phyloP scores from a whole-genome alignment of 371 early-diverging fungal species.

The Batrachochytrium dendrobatidis region DNA sequence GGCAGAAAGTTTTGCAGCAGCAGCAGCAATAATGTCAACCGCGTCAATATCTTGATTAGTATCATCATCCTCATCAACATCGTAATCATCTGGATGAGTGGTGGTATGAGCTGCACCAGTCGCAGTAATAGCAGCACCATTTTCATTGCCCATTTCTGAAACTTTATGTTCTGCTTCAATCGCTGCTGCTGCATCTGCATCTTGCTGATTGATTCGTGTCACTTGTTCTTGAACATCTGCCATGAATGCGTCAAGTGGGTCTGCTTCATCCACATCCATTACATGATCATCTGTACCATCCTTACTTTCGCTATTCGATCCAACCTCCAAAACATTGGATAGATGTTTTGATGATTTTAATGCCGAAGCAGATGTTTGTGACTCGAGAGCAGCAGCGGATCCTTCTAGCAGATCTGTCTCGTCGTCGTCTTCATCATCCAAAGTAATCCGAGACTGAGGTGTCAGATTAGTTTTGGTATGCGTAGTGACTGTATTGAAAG shows the following conservation, averaged over 20 bases:
- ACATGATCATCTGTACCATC: conserved; percentile 15
- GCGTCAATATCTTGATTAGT: conserved; percentile 26
- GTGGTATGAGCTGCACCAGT: not conserved
- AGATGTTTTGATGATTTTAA: conserved; percentile 4
- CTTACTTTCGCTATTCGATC: conserved; percentile 6
- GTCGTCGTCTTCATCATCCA: conserved; percentile 7
- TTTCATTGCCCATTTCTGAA: conserved; percentile 8
- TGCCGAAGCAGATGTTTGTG: not conserved
- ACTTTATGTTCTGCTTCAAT: conserved; percentile 3
- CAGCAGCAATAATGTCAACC: conserved; percentile 74
- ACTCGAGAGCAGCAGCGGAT: not conserved
- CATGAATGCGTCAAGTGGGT: conserved; percentile 83
- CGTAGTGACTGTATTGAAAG: no score
- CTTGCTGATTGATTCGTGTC: conserved; percentile 59
- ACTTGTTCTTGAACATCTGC: conserved; percentile 70
- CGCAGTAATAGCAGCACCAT: conserved; percentile 10
- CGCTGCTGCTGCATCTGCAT: conserved; percentile 19
- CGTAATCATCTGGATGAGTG: conserved; percentile 35
- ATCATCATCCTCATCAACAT: conserved; percentile 41
- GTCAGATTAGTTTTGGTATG: no score
- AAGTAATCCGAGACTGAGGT: not conserved
- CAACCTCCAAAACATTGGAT: conserved; percentile 4
- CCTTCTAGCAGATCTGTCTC: conserved; percentile 4
- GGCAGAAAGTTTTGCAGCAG: conserved; percentile 57
- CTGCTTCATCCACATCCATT: conserved; percentile 36